Percentiles rank a stretch among this genome's conserved stretches.
Conservation (phyloP, 306 rosid genomes). For the Pachyrhizus erosus region DNA sequence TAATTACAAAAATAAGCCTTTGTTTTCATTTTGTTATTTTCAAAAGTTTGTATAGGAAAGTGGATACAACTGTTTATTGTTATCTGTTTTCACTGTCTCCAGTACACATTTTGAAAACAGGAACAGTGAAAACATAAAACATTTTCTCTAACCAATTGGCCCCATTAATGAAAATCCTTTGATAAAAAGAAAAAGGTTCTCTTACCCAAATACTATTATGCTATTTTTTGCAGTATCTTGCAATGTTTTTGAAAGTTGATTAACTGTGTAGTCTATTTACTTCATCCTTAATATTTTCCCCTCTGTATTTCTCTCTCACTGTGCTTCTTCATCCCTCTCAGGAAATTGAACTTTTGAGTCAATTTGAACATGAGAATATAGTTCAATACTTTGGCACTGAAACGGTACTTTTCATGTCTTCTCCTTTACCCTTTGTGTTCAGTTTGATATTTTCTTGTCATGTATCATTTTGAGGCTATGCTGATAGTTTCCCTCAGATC, state of each 20-base stretch:
- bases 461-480: conserved; percentile 21
- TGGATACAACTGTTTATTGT: not conserved
- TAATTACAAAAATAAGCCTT: not conserved
- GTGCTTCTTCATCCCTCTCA: conserved; percentile 41
- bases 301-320: conserved; percentile 32
- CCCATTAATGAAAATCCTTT: conserved; percentile 3
- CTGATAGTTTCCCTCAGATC: conserved; percentile 3
- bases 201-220: not conserved
- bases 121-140: not conserved
- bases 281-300: not conserved
- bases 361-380: conserved; percentile 85
- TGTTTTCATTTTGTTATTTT: not conserved
- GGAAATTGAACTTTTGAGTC: conserved; percentile 86
- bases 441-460: conserved; percentile 19
- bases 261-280: not conserved
- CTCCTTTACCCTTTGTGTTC: not conserved
- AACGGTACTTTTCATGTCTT: conserved; percentile 55
- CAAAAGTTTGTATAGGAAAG: not conserved
- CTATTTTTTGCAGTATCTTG: not conserved
- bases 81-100: not conserved
- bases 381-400: conserved; percentile 79
- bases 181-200: not conserved
- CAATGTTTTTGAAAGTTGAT: not conserved
- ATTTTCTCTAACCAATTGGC: not conserved
- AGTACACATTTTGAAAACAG: not conserved